phyloP scores from a whole-genome alignment of 2,329 filamentous ascomycete genomes.

The Hypoxylon sp. region DNA sequence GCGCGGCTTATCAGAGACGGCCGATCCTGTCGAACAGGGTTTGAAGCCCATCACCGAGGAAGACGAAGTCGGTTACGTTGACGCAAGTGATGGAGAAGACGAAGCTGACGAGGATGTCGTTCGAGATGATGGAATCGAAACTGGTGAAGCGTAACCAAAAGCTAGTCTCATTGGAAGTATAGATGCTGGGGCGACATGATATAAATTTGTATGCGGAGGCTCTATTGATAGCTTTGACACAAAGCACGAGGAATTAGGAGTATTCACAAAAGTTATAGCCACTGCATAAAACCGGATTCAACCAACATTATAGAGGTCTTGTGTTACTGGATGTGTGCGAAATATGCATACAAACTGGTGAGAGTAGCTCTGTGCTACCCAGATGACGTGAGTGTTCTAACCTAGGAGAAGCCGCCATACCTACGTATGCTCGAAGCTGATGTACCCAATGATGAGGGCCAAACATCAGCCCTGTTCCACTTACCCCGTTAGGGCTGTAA shows the following conservation, averaged over 20 bases:
- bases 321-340: no score
- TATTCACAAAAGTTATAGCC: conserved; percentile 22
- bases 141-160: conserved; percentile 27
- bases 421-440: conserved; percentile 12
- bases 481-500: conserved; percentile 36
- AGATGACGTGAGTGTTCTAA: conserved; percentile 14
- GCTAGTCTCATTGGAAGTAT: conserved; percentile 22
- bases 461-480: conserved; percentile 35
- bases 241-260: conserved; percentile 18
- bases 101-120: conserved; percentile 43
- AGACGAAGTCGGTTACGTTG: conserved; percentile 50
- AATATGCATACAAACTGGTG: no score
- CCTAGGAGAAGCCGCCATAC: conserved; percentile 19
- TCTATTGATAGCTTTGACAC: conserved; percentile 1
- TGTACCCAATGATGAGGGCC: conserved; percentile 38
- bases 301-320: not conserved
- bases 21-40: conserved; percentile 35
- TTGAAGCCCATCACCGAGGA: conserved; percentile 54
- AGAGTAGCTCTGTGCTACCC: not conserved
- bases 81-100: conserved; percentile 48
- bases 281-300: conserved; percentile 8
- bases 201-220: conserved; percentile 15
- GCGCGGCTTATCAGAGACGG: conserved; percentile 51
- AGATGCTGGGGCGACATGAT: conserved; percentile 15
- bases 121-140: conserved; percentile 27